A percentile compares a stretch with the other conserved stretches of the same genome.
Evolutionary conservation across 2,329 filamentous ascomycete genomes (phyloP).

Genomic region (Epichloe bromicola): DNA sequence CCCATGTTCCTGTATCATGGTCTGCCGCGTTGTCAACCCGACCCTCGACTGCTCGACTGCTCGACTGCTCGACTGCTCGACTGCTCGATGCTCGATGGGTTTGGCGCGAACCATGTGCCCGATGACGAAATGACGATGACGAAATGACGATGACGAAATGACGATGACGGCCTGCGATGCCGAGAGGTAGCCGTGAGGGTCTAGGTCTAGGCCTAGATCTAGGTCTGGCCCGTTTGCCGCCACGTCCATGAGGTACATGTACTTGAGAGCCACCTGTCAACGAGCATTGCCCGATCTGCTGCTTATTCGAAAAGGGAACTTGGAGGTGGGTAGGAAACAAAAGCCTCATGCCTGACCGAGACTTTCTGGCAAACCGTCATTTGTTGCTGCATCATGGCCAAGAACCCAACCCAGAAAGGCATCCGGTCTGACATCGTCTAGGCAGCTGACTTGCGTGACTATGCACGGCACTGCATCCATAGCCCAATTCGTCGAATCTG

Average conservation of each 20-base stretch:
- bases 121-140: background rate
- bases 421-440: slow-evolving; percentile 1
- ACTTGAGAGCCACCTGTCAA: background rate
- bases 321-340: background rate
- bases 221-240: background rate
- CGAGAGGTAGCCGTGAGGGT: background rate
- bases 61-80: background rate
- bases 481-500: background rate
- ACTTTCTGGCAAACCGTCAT: background rate
- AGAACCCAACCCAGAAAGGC: slow-evolving; percentile 1
- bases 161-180: background rate
- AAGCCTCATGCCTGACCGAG: background rate
- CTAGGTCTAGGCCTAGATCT: too few species aligned
- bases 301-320: background rate
- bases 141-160: background rate
- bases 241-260: background rate
- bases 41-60: background rate
- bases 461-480: background rate
- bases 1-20: background rate
- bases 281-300: background rate
- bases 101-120: background rate
- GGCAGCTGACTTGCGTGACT: slow-evolving; percentile 1
- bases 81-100: background rate
- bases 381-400: slow-evolving; percentile 1
- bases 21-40: background rate